Base-by-base conservation (phyloP, 2,329 filamentous ascomycete genomes). In the Cladosporium austrohemisphaericum region DNA sequence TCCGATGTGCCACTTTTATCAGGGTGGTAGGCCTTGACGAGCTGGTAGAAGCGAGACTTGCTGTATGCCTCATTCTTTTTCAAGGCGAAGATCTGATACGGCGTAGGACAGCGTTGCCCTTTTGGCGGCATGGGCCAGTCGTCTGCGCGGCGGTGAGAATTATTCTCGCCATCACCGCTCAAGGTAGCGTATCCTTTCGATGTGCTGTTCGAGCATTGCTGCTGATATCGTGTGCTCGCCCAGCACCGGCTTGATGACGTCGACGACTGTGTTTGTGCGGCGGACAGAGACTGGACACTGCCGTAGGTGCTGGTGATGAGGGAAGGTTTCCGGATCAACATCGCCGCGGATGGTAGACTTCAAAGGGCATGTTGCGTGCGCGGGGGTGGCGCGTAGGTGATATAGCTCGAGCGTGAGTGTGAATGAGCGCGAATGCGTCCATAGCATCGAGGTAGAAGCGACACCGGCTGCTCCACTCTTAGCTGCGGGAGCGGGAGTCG, bases 21-120 rank as follows among this genome's bases (percentile, higher is more conserved):
- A 0, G 93, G 93, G 64, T 98, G 93, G 71, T 98, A 98, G 38
- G 94, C 76, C 73, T 97, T 98, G 51, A 95, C 93, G 45, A 98
- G 80, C 63, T 92, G 80, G 68, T 94, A 93, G 76, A 90, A 98
- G 52, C 82, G 82, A 35, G 77, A 72, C 69, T 98, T 97, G 54
- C 80, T 84, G 68, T 98, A 97, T 2, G 82, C 78, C 11, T 81
- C 82, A 50, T 74, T 73, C 58, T 72, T 79, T 47, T 74, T 70
- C 55, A 79, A 72, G 25, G 79, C 75, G 61, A 97, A 84, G 64
- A 98, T 88, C 62, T 97, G 88, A 71, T 98, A 97, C 1, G 93
- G 93, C 0, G 91, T 92, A 1, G 87, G 88, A 20, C 66, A 63
- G 13, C 65, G 55, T 37, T 69, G 69, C 13, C 71, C 72, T 47